Percentiles rank a stretch among this genome's conserved stretches.
Evolutionary conservation across 257 asterid genomes (phyloP).

Genomic region (Ilex asprella): DNA sequence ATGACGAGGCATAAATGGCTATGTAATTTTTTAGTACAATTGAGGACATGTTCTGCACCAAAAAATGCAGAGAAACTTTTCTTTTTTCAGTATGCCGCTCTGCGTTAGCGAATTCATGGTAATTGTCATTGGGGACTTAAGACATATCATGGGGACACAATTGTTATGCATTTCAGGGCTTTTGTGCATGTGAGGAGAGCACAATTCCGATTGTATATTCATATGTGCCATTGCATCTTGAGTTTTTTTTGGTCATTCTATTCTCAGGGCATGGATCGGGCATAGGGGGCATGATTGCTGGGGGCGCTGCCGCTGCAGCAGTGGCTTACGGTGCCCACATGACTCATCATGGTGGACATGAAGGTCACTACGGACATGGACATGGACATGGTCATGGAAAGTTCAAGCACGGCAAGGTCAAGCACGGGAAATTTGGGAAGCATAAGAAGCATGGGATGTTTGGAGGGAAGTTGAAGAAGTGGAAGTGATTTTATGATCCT

Average conservation of each 20-base stretch:
- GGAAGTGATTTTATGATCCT: conserved; percentile 48
- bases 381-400: conserved; percentile 36
- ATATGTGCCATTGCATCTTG: background rate
- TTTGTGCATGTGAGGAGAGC: too few relatives aligned
- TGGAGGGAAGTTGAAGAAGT: conserved; percentile 77
- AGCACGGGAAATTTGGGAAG: conserved; percentile 59
- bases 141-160: too few relatives aligned
- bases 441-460: conserved; percentile 48
- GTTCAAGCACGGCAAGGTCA: conserved; percentile 41
- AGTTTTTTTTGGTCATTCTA: background rate
- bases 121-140: too few relatives aligned
- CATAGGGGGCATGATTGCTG: conserved; percentile 54
- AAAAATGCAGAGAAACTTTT: too few relatives aligned
- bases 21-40: too few relatives aligned
- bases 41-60: too few relatives aligned
- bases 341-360: conserved; percentile 47
- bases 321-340: conserved; percentile 71
- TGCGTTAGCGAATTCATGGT: too few relatives aligned
- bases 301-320: conserved; percentile 88
- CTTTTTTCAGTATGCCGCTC: too few relatives aligned
- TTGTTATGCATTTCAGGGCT: too few relatives aligned
- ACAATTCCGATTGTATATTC: too few relatives aligned
- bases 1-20: too few relatives aligned
- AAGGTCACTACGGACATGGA: conserved; percentile 35
- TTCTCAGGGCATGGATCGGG: conserved; percentile 44